phyloP scores from a whole-genome alignment of 352 stramenopile species.

The Albugo candida region DNA sequence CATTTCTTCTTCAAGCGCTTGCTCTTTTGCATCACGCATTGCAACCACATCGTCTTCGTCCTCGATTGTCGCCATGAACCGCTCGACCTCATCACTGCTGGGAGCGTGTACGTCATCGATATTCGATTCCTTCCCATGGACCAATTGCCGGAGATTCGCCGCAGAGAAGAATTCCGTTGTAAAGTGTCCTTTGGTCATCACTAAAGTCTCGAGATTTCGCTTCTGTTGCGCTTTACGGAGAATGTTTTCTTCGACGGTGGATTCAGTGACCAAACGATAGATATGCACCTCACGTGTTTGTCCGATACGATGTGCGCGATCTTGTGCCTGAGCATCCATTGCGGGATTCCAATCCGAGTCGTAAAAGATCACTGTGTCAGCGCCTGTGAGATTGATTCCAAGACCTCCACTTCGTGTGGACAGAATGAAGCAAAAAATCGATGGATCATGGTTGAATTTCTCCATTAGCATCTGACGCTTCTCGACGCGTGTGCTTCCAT shows the following conservation, averaged over 20 bases:
- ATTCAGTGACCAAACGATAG: conserved; percentile 92
- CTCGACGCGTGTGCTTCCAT: conserved; percentile 92
- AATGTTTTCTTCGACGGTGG: conserved; percentile 99
- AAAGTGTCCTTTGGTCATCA: conserved; percentile 60
- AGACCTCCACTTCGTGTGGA: conserved; percentile 92
- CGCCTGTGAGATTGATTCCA: conserved; percentile 97
- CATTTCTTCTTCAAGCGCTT: conserved; percentile 28
- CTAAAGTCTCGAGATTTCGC: conserved; percentile 91
- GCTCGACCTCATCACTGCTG: conserved; percentile 80
- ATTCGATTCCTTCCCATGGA: conserved; percentile 22
- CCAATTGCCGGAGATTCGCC: conserved; percentile 77
- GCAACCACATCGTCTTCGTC: conserved; percentile 90
- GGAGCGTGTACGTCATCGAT: conserved; percentile 37
- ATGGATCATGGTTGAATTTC: conserved; percentile 93
- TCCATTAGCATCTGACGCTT: conserved; percentile 95
- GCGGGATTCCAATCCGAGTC: conserved; percentile 89
- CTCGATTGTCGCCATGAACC: conserved; percentile 88
- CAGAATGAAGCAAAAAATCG: conserved; percentile 98
- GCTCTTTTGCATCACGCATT: conserved; percentile 61
- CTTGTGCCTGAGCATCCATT: conserved; percentile 90
- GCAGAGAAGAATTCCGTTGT: conserved; percentile 74
- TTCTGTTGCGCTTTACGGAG: conserved; percentile 97
- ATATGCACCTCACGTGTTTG: conserved; percentile 98
- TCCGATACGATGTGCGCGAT: conserved; percentile 94
- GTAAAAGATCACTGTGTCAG: conserved; percentile 88